These are phyloP conservation scores for Suaeda aralocaspica DNA, from an alignment of 148 eudicot species.

Conservation along the genomic window DNA sequence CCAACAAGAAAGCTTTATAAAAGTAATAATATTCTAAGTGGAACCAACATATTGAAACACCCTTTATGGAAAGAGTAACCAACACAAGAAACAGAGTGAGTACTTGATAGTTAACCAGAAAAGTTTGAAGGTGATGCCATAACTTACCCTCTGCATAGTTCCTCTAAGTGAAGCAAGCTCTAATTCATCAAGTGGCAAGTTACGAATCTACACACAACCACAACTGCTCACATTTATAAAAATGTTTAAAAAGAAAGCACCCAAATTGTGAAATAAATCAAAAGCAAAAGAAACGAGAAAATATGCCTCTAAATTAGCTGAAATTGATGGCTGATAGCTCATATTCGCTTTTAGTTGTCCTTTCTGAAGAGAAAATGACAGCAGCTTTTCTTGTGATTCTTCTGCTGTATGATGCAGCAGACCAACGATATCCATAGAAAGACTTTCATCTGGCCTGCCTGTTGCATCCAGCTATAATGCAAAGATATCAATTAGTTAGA, in stretches of 20 bases:
- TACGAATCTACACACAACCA: conserved; percentile 55
- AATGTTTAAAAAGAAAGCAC: background rate
- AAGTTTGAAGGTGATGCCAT: background rate
- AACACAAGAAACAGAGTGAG: too few species aligned
- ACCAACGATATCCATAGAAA: conserved; percentile 62
- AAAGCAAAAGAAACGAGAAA: conserved; percentile 5
- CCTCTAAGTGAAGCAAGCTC: conserved; percentile 99
- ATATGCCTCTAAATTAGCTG: conserved; percentile 78
- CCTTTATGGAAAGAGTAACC: too few species aligned
- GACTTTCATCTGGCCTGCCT: conserved; percentile 97
- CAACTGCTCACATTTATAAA: conserved; percentile 13
- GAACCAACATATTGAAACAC: too few species aligned
- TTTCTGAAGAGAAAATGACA: conserved; percentile 87
- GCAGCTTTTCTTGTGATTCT: conserved; percentile 52
- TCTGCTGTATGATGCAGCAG: conserved; percentile 50
- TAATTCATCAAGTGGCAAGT: conserved; percentile 94
- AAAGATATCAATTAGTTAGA: conserved; percentile 22
- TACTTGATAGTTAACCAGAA: too few species aligned
- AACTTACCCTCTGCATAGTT: conserved; percentile 76
- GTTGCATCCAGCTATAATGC: conserved; percentile 80
- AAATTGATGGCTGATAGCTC: conserved; percentile 64
- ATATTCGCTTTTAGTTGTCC: conserved; percentile 83
- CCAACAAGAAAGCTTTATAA: too few species aligned
- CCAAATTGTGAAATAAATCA: conserved; percentile 9
- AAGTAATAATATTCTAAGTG: too few species aligned